Conservation (phyloP, 2,329 filamentous ascomycete species). For the Blastomyces silverae region DNA sequence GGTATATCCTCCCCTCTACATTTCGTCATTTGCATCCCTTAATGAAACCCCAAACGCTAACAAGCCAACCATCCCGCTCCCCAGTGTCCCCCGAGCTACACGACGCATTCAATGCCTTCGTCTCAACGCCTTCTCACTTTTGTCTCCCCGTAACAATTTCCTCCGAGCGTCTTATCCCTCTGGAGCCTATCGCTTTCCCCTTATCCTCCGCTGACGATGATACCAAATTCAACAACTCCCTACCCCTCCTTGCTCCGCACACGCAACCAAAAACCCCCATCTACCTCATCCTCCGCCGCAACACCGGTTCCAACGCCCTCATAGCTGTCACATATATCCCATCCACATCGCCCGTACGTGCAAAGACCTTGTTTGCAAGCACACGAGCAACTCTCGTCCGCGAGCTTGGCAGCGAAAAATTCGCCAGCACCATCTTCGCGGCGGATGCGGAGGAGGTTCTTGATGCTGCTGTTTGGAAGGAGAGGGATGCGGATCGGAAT, state of each 20-base stretch:
- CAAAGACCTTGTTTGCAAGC: conserved; percentile 61
- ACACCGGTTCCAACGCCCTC: conserved; percentile 32
- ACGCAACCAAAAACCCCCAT: conserved; percentile 51
- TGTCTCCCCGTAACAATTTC: conserved; percentile 41
- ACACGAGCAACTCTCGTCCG: conserved; percentile 55
- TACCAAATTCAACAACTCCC: conserved; percentile 46
- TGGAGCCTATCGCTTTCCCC: conserved; percentile 37
- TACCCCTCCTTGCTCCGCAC: conserved; percentile 45
- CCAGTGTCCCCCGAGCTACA: conserved; percentile 44
- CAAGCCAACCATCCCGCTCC: conserved; percentile 5
- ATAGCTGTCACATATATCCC: conserved; percentile 58
- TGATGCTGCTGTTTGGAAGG: conserved; percentile 48
- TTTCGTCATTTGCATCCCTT: conserved; percentile 9
- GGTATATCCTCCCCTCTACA: conserved; percentile 27
- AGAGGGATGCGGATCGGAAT: conserved; percentile 45
- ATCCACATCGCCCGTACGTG: conserved; percentile 53
- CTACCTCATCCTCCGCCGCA: conserved; percentile 55
- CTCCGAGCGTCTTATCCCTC: conserved; percentile 39
- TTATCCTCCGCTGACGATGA: conserved; percentile 25
- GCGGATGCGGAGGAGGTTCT: conserved; percentile 53
- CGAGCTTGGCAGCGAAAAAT: conserved; percentile 57
- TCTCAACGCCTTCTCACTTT: conserved; percentile 38
- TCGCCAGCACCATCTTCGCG: conserved; percentile 50
- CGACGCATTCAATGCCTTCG: conserved; percentile 42
- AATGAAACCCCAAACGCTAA: conserved; percentile 10